Percentiles rank a stretch among this genome's conserved stretches.
Conservation (phyloP, 257 asterid species). For the Lycium ferocissimum region DNA sequence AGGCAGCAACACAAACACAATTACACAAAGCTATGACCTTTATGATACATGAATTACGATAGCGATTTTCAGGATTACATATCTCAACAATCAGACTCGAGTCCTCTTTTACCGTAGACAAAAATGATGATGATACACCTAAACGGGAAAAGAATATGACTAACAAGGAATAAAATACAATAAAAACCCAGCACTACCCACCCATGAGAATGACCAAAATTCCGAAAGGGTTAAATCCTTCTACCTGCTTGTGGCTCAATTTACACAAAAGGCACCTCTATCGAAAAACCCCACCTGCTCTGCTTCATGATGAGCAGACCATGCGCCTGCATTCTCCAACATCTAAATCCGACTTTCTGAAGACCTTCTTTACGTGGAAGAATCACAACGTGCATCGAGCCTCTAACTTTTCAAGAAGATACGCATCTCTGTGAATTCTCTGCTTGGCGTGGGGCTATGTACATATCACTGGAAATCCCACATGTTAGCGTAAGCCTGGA, state of each 20-base stretch:
- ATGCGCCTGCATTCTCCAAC: conserved; percentile 26
- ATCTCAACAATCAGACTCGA: conserved; percentile 50
- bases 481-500: conserved; percentile 61
- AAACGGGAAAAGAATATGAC: conserved; percentile 37
- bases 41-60: conserved; percentile 54
- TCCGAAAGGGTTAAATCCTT: conserved; percentile 35
- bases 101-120: conserved; percentile 38
- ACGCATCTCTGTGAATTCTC: conserved; percentile 40
- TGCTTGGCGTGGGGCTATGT: conserved; percentile 57
- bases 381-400: conserved; percentile 38
- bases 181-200: conserved; percentile 41
- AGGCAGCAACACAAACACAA: conserved; percentile 41
- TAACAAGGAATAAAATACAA: conserved; percentile 36
- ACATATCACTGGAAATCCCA: conserved; percentile 67
- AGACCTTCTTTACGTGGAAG: conserved; percentile 30
- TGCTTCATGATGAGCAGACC: conserved; percentile 31
- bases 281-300: conserved; percentile 38
- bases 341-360: conserved; percentile 21
- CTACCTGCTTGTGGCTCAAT: conserved; percentile 52
- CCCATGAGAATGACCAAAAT: conserved; percentile 35
- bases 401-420: conserved; percentile 35
- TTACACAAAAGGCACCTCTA: conserved; percentile 42
- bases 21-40: conserved; percentile 52
- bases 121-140: conserved; percentile 57
- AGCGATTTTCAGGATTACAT: conserved; percentile 32